phyloP scores from a whole-genome alignment of 2,329 filamentous ascomycete genomes.

The Kalmusia sp. region DNA sequence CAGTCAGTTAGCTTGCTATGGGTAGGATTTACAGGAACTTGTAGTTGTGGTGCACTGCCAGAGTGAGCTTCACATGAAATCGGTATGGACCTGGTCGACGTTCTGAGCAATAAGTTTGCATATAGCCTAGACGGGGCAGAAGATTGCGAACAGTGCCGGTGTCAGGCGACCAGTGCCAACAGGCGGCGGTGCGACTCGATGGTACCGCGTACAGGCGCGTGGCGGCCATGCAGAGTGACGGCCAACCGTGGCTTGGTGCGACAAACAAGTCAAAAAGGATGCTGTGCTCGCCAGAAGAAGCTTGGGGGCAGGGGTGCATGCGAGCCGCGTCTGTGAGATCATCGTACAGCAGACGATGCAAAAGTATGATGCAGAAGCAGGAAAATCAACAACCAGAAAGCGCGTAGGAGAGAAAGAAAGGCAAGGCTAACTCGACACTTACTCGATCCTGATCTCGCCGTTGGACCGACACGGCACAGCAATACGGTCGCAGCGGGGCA shows the following conservation, averaged over 20 bases:
- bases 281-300: neutral
- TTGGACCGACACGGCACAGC: conserved; percentile 51
- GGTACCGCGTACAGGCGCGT: neutral
- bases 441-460: conserved; percentile 52
- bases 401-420: neutral
- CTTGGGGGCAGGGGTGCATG: conserved; percentile 7
- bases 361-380: neutral
- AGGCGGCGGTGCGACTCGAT: neutral
- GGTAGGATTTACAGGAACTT: neutral
- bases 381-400: neutral
- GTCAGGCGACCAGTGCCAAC: neutral
- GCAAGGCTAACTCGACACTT: conserved; percentile 16
- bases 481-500: conserved; percentile 36
- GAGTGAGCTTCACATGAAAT: neutral
- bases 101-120: neutral
- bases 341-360: conserved; percentile 16
- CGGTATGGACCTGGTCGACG: too few relatives aligned
- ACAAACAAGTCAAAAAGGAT: neutral
- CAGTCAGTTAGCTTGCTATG: conserved; percentile 16
- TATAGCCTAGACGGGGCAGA: neutral
- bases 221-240: neutral
- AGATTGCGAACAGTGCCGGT: too few relatives aligned
- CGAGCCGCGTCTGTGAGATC: conserved; percentile 18
- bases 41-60: neutral
- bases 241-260: neutral